phyloP scores from a whole-genome alignment of 768 basidiomycete genomes.

The Termitomyces sp. region DNA sequence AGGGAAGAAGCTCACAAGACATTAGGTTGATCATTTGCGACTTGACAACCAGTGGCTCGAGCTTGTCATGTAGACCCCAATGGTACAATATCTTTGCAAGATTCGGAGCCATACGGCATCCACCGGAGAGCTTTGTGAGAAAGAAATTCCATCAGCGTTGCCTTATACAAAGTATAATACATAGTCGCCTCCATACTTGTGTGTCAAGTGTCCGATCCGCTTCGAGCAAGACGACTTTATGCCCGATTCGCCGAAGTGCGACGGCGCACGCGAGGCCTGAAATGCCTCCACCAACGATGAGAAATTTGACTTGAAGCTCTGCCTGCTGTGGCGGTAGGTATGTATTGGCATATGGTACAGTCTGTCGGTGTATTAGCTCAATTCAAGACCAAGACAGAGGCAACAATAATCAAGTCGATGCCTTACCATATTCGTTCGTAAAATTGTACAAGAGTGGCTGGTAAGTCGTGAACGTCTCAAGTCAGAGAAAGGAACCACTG shows the following conservation, averaged over 20 bases:
- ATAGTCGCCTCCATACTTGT: conserved; percentile 6
- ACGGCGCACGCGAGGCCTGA: conserved; percentile 53
- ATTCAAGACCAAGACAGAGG: not conserved
- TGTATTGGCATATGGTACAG: not conserved
- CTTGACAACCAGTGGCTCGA: conserved; percentile 12
- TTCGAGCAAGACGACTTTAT: conserved; percentile 53
- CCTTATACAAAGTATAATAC: not conserved
- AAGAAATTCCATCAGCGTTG: not conserved
- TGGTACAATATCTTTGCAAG: conserved; percentile 50
- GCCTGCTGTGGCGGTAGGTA: conserved; percentile 15
- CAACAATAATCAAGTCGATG: not conserved
- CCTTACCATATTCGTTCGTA: not conserved
- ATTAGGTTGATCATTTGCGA: conserved; percentile 21
- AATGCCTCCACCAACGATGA: conserved; percentile 41
- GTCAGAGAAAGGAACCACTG: not conserved
- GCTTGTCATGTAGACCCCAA: conserved; percentile 43
- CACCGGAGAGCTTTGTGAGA: conserved; percentile 20
- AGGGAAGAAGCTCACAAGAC: conserved; percentile 2
- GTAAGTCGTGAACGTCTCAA: no score
- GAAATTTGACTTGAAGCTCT: conserved; percentile 25
- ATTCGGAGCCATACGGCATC: conserved; percentile 44
- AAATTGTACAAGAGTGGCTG: not conserved
- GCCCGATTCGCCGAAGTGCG: conserved; percentile 50
- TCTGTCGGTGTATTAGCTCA: not conserved
- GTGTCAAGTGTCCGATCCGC: conserved; percentile 15